Conservation (phyloP, 108 stramenopile species). For the Discostella pseudostelligera region DNA sequence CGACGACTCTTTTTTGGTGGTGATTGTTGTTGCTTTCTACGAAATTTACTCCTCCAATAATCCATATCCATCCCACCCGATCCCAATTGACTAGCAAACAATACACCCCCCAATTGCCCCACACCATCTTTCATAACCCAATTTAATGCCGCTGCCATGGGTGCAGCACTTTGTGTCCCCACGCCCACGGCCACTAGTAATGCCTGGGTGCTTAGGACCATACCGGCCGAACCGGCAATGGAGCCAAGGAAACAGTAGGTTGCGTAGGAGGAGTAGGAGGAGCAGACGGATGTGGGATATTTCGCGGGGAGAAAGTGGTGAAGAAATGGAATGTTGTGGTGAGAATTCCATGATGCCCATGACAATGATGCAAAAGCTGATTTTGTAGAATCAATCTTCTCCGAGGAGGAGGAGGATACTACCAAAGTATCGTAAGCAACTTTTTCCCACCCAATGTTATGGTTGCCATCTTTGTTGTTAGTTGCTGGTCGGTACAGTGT, state of each 20-base stretch:
- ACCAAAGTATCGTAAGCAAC: not conserved
- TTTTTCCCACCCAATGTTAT: slow-evolving; percentile 25
- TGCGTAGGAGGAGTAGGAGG: slow-evolving; percentile 70
- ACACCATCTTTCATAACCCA: slow-evolving; percentile 98
- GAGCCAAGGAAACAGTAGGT: slow-evolving; percentile 61
- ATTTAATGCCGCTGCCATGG: slow-evolving; percentile 95
- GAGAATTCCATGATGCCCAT: too few species aligned
- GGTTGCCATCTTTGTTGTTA: not conserved
- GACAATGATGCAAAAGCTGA: too few species aligned
- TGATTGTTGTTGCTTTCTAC: not conserved
- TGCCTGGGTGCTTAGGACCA: slow-evolving; percentile 90
- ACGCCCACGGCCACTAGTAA: slow-evolving; percentile 91
- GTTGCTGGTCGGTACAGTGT: slow-evolving; percentile 12
- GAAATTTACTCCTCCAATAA: slow-evolving; percentile 34
- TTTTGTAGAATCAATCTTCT: too few species aligned
- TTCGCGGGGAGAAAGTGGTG: slow-evolving; percentile 77
- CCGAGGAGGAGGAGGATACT: not conserved
- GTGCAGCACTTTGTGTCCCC: slow-evolving; percentile 78
- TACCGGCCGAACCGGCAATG: slow-evolving; percentile 72
- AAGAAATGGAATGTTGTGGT: slow-evolving; percentile 37
- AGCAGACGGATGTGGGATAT: slow-evolving; percentile 75
- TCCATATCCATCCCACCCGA: slow-evolving; percentile 42
- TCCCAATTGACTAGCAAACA: slow-evolving; percentile 88
- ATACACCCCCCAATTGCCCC: slow-evolving; percentile 92
- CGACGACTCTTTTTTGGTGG: not conserved